Evolutionary conservation across 495 filamentous ascomycete species (phyloP).

Genomic region (Xylaria cubensis): DNA sequence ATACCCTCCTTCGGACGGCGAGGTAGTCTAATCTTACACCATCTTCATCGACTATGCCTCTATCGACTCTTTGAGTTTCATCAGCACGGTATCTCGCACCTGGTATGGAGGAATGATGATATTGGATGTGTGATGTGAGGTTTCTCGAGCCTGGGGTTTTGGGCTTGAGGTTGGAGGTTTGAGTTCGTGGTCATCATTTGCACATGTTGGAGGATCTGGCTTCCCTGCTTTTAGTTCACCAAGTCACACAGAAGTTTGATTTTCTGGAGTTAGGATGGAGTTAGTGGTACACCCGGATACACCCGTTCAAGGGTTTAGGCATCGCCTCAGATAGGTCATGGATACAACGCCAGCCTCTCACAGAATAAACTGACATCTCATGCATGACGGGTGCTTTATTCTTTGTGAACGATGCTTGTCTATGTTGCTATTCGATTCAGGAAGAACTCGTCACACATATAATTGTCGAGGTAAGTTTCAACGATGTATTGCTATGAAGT

Average conservation of each 20-base stretch:
- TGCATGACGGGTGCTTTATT: neutral
- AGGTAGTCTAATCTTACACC: neutral
- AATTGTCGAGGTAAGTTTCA: neutral
- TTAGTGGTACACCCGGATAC: neutral
- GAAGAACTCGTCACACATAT: too few species aligned
- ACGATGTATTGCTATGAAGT: neutral
- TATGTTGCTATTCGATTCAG: neutral
- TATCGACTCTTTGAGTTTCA: neutral
- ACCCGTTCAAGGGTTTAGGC: conserved; percentile 4
- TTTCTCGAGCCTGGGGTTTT: neutral
- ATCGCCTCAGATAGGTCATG: neutral
- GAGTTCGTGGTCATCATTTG: neutral
- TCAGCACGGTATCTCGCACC: neutral
- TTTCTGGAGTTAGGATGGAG: neutral
- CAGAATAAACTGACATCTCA: neutral
- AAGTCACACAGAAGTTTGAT: neutral
- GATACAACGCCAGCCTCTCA: neutral
- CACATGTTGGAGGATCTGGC: neutral
- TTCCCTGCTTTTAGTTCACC: neutral
- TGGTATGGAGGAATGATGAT: neutral
- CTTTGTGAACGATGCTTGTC: neutral
- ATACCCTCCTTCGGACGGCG: neutral
- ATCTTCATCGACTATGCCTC: neutral
- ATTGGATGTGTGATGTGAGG: neutral
- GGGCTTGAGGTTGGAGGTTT: neutral